A percentile compares a stretch with the other conserved stretches of the same genome.
Conservation (phyloP, 345 rosid genomes). For the Gossypium thurberi region DNA sequence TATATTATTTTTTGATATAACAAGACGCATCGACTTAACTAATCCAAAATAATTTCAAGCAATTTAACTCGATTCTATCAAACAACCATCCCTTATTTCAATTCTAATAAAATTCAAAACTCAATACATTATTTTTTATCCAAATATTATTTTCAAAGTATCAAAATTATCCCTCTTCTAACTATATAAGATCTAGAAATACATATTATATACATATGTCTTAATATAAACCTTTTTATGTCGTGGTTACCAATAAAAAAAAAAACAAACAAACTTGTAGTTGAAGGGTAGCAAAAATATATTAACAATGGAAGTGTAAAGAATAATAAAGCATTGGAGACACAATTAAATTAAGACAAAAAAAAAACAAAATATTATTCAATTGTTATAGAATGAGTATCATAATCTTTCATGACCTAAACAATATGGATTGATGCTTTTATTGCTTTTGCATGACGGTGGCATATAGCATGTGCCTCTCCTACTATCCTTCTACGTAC, state of each 20-base stretch:
- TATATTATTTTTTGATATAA: too few species aligned
- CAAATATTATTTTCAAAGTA: too few species aligned
- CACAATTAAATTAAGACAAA: not conserved
- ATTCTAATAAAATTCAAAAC: too few species aligned
- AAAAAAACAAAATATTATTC: not conserved
- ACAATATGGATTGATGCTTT: not conserved
- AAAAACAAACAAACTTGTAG: not conserved
- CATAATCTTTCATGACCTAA: not conserved
- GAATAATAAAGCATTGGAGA: not conserved
- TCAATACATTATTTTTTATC: too few species aligned
- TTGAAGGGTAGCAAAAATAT: not conserved
- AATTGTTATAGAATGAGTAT: not conserved
- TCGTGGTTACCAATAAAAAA: not conserved
- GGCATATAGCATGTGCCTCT: constrained; percentile 1
- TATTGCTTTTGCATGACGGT: constrained; percentile 8
- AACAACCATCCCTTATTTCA: too few species aligned
- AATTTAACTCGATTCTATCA: too few species aligned
- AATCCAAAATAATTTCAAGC: too few species aligned
- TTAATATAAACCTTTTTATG: not conserved
- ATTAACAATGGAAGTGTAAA: not conserved
- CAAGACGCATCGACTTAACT: too few species aligned
- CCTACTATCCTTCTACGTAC: not conserved
- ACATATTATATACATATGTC: too few species aligned
- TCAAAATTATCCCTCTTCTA: too few species aligned
- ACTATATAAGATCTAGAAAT: too few species aligned